Base-by-base conservation (phyloP, 192 early-diverging fungal genomes). In the Powellomyces hirtus region DNA sequence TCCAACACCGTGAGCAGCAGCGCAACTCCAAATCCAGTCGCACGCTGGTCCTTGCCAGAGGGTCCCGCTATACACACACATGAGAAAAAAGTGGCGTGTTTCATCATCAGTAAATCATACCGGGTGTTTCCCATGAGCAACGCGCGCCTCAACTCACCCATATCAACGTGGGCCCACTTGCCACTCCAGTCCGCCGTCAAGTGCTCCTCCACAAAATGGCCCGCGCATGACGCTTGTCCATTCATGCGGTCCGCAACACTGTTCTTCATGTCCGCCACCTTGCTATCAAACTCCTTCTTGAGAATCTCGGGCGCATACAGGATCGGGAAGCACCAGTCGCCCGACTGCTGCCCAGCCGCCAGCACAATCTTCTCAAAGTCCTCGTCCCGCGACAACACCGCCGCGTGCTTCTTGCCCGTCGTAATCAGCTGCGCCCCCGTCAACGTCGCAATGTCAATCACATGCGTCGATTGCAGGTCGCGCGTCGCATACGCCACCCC, bases 261-360 rank as follows among this genome's bases (percentile, higher is more conserved):
- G 64, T 85, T 85, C 36, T 69, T 75, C 75, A 84, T 76, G 73
- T 85, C 83, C 36, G 83, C 80, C 33, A 82, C 76, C 38, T 73
- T 30, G 26, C 51, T 65, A 31, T 67, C 52, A 50, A 68, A 76
- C 44, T 62, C 64, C 65, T 62, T 66, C 62, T 59, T 38, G 1
- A 77, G 50, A 1, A 76, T 20, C 69, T 79, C 77, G 11, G 74
- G 77, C 11, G 70, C 70, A 55, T 79, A 79, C 37, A 68, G 40
- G 44, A 71, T 42, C 4, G 63, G 50, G 31, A 71, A 71, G 30
- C 62, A 38, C 70, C 56, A 71, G 49, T 64, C 61, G 27, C 61
- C 62, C n/a, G 46, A 11, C 29, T 34, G 50, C 61, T 77, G 73
- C 31, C 81, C 83, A 42, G 71, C 59, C 35, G 50, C 44, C 20